Base-by-base conservation (phyloP, 768 basidiomycete species). In the Vararia minispora region DNA sequence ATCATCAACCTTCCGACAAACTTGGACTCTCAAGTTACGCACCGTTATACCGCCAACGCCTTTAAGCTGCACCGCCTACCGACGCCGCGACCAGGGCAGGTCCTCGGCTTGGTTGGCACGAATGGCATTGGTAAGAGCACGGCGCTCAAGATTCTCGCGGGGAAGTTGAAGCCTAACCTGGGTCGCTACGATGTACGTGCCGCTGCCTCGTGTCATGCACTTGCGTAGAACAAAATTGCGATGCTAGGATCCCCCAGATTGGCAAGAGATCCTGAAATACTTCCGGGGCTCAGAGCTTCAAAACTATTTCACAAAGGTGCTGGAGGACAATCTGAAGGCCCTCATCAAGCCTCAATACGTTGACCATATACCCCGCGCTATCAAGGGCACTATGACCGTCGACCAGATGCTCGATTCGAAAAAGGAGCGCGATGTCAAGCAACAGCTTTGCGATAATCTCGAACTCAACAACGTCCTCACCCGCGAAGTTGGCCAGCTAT, bases 111-210 rank as follows among this genome's bases (percentile, higher is more conserved):
- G 27, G 95, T 98, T 14, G 95, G 95, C 23, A 97, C 94, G 1
- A 99, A 99, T 62, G 95, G 95, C 78, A 99, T 98, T 48, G 95
- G 95, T 39, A 99, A 99, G 68, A 91, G 87, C 50, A 99, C 95
- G 0, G 95, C 95, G 5, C 68, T 99, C 41, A 98, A 98, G 63
- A 85, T 99, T 43, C 65, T 99, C 22, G 90, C 91, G 12, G 95
- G 95, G 35, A 98, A 97, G 59, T 71, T 94, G 42, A 99, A 99
- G 61, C 94, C 95, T 6, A 99, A 99, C 61, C 71, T 99, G 37
- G 95, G 95, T 7, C 77, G 86, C 49, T 99, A 95, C 58, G 95
- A 98, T 55, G 87, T 89, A 53, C 49, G 82, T 62, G 17, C 33
- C 31, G n/a, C n/a, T n/a, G n/a, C n/a, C n/a, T n/a, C n/a, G n/a